A percentile compares a stretch with the other conserved stretches of the same genome.
Conservation (phyloP, 768 basidiomycete species). For the Pulveroboletus ravenelii region DNA sequence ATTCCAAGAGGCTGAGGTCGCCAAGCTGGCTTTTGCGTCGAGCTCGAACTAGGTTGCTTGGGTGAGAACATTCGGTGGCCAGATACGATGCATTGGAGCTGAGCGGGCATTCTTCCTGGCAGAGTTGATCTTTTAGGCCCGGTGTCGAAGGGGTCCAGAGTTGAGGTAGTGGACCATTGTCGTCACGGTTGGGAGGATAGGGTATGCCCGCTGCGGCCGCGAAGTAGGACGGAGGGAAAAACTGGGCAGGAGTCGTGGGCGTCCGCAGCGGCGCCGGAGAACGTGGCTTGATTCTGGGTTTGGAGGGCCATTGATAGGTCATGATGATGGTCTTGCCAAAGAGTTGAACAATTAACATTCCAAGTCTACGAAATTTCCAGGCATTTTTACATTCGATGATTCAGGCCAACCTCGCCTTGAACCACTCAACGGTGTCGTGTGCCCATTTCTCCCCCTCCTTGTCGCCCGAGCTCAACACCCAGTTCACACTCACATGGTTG, state of each 20-base stretch:
- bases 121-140: constrained; percentile 1
- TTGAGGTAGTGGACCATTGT: neutral
- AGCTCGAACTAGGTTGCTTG: neutral
- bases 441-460: constrained; percentile 63
- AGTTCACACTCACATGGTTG: constrained; percentile 58
- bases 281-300: constrained; percentile 36
- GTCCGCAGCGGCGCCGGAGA: constrained; percentile 36
- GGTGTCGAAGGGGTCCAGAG: neutral
- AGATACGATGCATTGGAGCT: constrained; percentile 15
- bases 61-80: constrained; percentile 1
- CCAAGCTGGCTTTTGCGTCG: constrained; percentile 40
- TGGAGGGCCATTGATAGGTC: constrained; percentile 12
- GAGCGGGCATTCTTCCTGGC: constrained; percentile 5
- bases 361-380: neutral
- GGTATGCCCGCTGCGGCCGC: constrained; percentile 45
- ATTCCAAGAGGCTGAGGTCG: constrained; percentile 57
- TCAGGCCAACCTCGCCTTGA: constrained; percentile 19
- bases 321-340: constrained; percentile 4
- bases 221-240: constrained; percentile 53
- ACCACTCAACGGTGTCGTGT: constrained; percentile 38
- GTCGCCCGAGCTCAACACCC: constrained; percentile 47
- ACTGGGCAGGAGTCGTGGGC: constrained; percentile 32
- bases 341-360: constrained; percentile 1
- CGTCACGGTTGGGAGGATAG: constrained; percentile 16
- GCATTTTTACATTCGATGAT: too few species aligned